A percentile compares a stretch with the other conserved stretches of the same genome.
Conservation (phyloP, 306 rosid species). For the Mimosa bimucronata region DNA sequence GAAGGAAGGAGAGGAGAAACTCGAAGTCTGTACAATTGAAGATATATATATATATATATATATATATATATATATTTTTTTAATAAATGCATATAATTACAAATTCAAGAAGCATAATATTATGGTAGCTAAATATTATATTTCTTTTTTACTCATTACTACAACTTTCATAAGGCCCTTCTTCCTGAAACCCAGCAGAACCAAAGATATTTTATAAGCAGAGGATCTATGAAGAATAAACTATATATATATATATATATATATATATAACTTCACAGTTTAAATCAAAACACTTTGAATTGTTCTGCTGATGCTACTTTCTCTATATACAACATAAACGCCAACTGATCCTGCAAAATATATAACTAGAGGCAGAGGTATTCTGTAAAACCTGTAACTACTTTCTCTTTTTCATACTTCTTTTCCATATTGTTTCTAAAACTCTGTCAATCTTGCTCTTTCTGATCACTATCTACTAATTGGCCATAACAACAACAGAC, state of each 20-base stretch:
- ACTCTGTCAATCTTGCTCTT: neutral
- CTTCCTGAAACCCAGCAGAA: conserved; percentile 20
- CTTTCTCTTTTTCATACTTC: neutral
- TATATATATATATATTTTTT: too few species aligned
- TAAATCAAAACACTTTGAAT: conserved; percentile 36
- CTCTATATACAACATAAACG: conserved; percentile 35
- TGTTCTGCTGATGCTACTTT: conserved; percentile 31
- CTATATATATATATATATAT: too few species aligned
- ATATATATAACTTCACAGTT: conserved; percentile 20
- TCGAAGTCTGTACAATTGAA: too few species aligned
- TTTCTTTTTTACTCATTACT: neutral
- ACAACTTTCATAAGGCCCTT: conserved; percentile 17
- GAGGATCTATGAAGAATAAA: conserved; percentile 8
- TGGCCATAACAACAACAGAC: conserved; percentile 21
- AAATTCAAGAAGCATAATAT: neutral
- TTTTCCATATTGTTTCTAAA: neutral
- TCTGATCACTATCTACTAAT: conserved; percentile 33
- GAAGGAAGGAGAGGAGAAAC: too few species aligned
- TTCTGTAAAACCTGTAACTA: conserved; percentile 15
- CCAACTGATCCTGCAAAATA: neutral
- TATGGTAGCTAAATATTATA: neutral
- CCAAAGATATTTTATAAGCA: conserved; percentile 16
- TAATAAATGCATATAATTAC: too few species aligned
- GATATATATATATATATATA: too few species aligned
- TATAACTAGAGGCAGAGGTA: conserved; percentile 16